Percentiles rank a stretch among this genome's conserved stretches.
Evolutionary conservation across 257 asterid genomes (phyloP).

Genomic region (Anisodus acutangulus): DNA sequence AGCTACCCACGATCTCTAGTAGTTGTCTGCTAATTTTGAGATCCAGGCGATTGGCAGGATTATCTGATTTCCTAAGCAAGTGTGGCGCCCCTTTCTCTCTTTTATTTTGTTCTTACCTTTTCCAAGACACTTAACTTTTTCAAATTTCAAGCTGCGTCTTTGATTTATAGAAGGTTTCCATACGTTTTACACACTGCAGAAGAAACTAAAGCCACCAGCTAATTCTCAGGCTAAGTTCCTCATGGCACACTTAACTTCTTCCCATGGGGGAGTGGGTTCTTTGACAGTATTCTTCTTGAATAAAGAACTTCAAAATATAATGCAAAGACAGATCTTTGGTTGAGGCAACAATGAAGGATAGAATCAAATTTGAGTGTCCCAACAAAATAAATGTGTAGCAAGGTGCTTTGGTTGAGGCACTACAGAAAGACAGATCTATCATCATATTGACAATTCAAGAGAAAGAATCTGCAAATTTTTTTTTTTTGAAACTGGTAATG

Average conservation of each 20-base stretch:
- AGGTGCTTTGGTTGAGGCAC: background rate
- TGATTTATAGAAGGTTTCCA: background rate
- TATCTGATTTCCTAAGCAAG: background rate
- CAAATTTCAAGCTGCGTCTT: background rate
- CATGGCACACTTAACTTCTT: background rate
- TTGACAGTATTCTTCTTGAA: background rate
- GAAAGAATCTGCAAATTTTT: background rate
- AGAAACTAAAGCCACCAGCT: background rate
- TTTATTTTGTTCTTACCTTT: background rate
- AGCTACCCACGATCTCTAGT: background rate
- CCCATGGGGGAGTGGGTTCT: background rate
- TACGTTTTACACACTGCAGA: background rate
- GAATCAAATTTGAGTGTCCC: slow-evolving; percentile 17
- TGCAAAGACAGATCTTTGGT: too few relatives aligned
- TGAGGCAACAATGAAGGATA: background rate
- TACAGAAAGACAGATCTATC: background rate
- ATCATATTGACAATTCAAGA: background rate
- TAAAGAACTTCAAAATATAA: background rate
- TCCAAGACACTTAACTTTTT: background rate
- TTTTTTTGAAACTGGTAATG: too few relatives aligned
- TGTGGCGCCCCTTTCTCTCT: background rate
- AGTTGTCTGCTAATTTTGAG: background rate
- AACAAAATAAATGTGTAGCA: background rate
- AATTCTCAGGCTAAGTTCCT: slow-evolving; percentile 5
- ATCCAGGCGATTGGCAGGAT: slow-evolving; percentile 9